Evolutionary conservation across 129 eudicot genomes (phyloP).

Genomic region (Flaveria robusta): DNA sequence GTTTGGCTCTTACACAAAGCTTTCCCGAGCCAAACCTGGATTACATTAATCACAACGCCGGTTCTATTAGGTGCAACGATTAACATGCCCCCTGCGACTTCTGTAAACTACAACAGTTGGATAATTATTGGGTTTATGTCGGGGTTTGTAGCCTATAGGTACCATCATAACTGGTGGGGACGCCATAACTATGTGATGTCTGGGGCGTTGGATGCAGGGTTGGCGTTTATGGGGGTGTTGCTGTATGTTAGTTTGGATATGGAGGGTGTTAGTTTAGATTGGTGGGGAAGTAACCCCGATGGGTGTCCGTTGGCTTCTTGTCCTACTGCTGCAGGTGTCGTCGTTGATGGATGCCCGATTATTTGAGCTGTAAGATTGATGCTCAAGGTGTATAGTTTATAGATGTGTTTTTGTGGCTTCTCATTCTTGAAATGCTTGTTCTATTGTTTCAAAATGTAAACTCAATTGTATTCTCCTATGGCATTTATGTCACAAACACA

Average conservation of each 20-base stretch:
- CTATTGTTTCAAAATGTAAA: neutral
- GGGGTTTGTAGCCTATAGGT: conserved; percentile 68
- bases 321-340: conserved; percentile 67
- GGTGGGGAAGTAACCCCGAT: conserved; percentile 74
- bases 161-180: conserved; percentile 77
- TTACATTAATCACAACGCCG: conserved; percentile 52
- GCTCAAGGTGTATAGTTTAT: conserved; percentile 7
- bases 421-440: conserved; percentile 18
- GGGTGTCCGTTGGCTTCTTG: conserved; percentile 79
- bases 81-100: conserved; percentile 85
- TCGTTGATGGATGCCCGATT: conserved; percentile 64
- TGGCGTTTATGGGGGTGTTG: conserved; percentile 81
- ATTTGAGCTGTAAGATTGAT: conserved; percentile 24
- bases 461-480: neutral
- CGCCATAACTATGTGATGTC: conserved; percentile 73
- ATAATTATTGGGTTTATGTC: conserved; percentile 80
- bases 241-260: conserved; percentile 63
- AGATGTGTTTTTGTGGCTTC: conserved; percentile 12
- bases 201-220: conserved; percentile 90
- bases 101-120: conserved; percentile 90
- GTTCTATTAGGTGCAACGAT: conserved; percentile 63
- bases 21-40: conserved; percentile 69
- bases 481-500: neutral
- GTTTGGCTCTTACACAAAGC: conserved; percentile 73
- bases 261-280: conserved; percentile 56